Conservation (phyloP, 345 rosid species). For the Reutealis trisperma region DNA sequence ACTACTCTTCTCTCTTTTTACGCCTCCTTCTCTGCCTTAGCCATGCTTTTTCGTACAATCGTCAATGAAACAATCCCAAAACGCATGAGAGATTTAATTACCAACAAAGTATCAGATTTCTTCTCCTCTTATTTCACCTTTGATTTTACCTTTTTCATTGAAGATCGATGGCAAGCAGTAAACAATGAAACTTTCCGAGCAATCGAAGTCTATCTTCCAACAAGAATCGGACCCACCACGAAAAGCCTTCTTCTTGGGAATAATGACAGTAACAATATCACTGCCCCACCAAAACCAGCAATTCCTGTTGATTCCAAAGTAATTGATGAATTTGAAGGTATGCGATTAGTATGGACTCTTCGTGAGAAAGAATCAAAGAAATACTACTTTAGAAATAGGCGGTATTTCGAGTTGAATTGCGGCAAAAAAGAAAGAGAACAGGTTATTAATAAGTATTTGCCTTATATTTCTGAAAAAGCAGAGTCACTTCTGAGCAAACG, state of each 20-base stretch:
- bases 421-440: slow-evolving; percentile 21
- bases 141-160: slow-evolving; percentile 36
- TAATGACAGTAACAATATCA: slow-evolving; percentile 31
- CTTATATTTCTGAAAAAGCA: slow-evolving; percentile 19
- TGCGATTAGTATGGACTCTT: slow-evolving; percentile 33
- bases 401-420: slow-evolving; percentile 30
- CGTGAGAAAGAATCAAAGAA: slow-evolving; percentile 27
- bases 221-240: slow-evolving; percentile 24
- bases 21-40: slow-evolving; percentile 33
- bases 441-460: slow-evolving; percentile 22
- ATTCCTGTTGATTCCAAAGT: slow-evolving; percentile 29
- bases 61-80: slow-evolving; percentile 36
- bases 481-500: slow-evolving; percentile 21
- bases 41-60: slow-evolving; percentile 38
- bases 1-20: slow-evolving; percentile 33
- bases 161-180: slow-evolving; percentile 46
- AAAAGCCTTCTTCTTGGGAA: slow-evolving; percentile 34
- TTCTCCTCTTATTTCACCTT: slow-evolving; percentile 22
- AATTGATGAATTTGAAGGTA: slow-evolving; percentile 25
- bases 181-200: slow-evolving; percentile 41
- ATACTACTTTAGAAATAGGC: slow-evolving; percentile 8
- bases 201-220: slow-evolving; percentile 35
- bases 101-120: slow-evolving; percentile 10
- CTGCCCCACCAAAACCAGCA: slow-evolving; percentile 25
- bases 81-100: slow-evolving; percentile 17